These are phyloP conservation scores for Polytolypa hystricis DNA, from an alignment of 2,329 filamentous ascomycete species.

Conservation along the genomic window DNA sequence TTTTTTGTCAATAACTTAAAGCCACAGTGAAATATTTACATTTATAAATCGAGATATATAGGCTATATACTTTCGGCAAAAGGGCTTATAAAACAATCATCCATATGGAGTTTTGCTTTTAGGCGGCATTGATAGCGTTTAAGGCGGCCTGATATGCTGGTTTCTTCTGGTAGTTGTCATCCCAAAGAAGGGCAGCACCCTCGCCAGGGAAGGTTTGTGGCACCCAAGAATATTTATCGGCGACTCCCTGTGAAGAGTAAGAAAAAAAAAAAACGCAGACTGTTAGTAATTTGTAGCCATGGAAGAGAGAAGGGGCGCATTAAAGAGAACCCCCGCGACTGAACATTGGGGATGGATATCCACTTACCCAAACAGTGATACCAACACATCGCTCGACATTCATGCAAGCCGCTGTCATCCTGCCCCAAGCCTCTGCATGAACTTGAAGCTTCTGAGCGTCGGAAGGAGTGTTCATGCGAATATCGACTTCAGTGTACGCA, in stretches of 20 bases:
- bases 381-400: slow-evolving; percentile 11
- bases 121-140: neutral
- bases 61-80: neutral
- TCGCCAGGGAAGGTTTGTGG: slow-evolving; percentile 23
- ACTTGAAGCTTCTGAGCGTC: slow-evolving; percentile 9
- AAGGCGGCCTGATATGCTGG: slow-evolving; percentile 20
- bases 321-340: too few species aligned
- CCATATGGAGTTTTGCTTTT: neutral
- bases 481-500: slow-evolving; percentile 32
- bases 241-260: slow-evolving; percentile 4
- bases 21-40: neutral
- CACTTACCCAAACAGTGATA: slow-evolving; percentile 15
- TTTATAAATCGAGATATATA: neutral
- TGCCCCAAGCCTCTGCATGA: slow-evolving; percentile 10
- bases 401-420: slow-evolving; percentile 6
- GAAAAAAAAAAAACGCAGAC: neutral
- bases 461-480: slow-evolving; percentile 22
- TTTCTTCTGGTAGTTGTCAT: slow-evolving; percentile 31
- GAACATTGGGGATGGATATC: slow-evolving; percentile 11
- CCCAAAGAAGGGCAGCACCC: slow-evolving; percentile 28
- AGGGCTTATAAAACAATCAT: neutral
- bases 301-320: neutral
- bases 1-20: too few species aligned
- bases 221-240: slow-evolving; percentile 28
- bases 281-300: neutral